phyloP scores from a whole-genome alignment of 192 early-diverging fungal species.

The Mortierella hygrophila region DNA sequence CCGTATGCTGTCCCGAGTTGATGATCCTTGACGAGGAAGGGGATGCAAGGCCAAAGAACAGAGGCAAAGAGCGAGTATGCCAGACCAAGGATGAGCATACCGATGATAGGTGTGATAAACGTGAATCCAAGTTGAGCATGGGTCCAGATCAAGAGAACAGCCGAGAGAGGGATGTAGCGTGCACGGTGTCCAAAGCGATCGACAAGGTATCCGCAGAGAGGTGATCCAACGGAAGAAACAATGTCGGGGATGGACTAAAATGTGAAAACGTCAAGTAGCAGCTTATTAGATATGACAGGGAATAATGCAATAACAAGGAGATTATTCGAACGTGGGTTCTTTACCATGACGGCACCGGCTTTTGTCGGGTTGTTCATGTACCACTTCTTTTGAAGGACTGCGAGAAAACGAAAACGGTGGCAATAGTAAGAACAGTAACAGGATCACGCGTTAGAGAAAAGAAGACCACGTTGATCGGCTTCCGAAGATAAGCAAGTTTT shows the following conservation, averaged over 20 bases:
- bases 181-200: conserved; percentile 67
- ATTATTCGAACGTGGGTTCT: background rate
- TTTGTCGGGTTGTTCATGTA: conserved; percentile 61
- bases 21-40: conserved; percentile 66
- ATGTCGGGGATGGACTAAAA: conserved; percentile 75
- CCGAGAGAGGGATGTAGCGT: conserved; percentile 60
- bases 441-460: background rate
- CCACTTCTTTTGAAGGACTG: conserved; percentile 76
- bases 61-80: conserved; percentile 69
- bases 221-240: conserved; percentile 70
- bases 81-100: conserved; percentile 68
- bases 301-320: background rate
- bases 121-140: conserved; percentile 66
- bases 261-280: background rate
- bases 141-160: conserved; percentile 58
- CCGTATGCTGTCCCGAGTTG: conserved; percentile 81
- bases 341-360: conserved; percentile 67
- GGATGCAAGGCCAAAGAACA: conserved; percentile 78
- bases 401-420: background rate
- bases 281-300: background rate
- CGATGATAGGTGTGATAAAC: conserved; percentile 50
- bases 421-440: background rate
- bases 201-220: conserved; percentile 66
- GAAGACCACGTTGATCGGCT: background rate
- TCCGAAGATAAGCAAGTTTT: background rate